phyloP scores from a whole-genome alignment of 495 filamentous ascomycete genomes.

The Penicillium bovifimosum region DNA sequence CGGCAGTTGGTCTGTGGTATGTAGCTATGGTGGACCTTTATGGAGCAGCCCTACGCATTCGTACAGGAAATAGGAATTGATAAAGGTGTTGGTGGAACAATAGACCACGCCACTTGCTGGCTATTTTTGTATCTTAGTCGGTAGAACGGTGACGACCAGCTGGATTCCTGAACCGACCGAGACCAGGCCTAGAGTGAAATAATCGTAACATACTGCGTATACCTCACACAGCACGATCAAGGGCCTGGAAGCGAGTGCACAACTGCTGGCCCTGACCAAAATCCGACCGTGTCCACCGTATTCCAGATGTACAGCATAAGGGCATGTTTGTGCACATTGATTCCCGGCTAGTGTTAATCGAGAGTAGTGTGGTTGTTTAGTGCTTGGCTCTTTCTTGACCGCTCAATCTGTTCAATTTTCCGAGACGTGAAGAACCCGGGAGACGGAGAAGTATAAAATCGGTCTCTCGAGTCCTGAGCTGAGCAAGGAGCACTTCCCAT shows the following conservation, averaged over 20 bases:
- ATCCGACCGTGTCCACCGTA: too few relatives aligned
- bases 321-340: too few relatives aligned
- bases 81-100: constrained; percentile 13
- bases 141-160: too few relatives aligned
- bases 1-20: too few relatives aligned
- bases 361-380: not conserved
- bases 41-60: constrained; percentile 12
- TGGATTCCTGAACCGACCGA: not conserved
- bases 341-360: not conserved
- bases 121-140: not conserved
- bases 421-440: not conserved
- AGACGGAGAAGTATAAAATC: not conserved
- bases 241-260: too few relatives aligned
- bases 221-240: too few relatives aligned
- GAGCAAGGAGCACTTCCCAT: not conserved
- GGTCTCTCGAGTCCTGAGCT: not conserved
- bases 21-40: constrained; percentile 8
- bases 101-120: constrained; percentile 9
- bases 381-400: not conserved
- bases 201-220: not conserved
- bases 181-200: not conserved
- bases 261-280: too few relatives aligned
- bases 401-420: not conserved
- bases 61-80: constrained; percentile 1
- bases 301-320: too few relatives aligned